Percentiles rank a stretch among this genome's conserved stretches.
phyloP scores from a whole-genome alignment of 805 yeast species.

The Pichia gijzeniarum region DNA sequence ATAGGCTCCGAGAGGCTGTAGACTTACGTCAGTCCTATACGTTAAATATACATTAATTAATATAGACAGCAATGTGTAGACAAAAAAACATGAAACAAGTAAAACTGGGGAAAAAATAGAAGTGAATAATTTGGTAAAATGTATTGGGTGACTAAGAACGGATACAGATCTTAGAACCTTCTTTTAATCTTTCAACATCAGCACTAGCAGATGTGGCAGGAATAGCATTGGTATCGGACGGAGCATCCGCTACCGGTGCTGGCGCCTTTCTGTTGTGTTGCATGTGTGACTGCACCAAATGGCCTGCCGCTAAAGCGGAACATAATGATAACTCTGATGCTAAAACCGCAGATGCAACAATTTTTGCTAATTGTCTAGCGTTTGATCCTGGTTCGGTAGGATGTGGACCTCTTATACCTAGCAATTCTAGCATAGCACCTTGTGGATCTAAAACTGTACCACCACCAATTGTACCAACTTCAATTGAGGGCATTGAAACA shows the following conservation, averaged over 20 bases:
- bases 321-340: constrained; percentile 95
- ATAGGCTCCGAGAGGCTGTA: too few species aligned
- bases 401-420: constrained; percentile 95
- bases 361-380: constrained; percentile 86
- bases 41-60: too few species aligned
- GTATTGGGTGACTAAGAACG: constrained; percentile 37
- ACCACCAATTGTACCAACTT: constrained; percentile 99
- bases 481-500: constrained; percentile 99
- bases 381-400: constrained; percentile 90
- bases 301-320: constrained; percentile 98
- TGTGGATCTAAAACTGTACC: constrained; percentile 98
- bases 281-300: constrained; percentile 96
- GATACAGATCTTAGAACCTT: constrained; percentile 73
- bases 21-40: too few species aligned
- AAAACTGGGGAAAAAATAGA: neutral
- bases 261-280: constrained; percentile 65
- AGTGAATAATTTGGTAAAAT: neutral
- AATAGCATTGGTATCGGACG: constrained; percentile 20
- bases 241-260: constrained; percentile 27
- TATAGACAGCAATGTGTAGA: too few species aligned
- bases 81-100: neutral
- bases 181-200: constrained; percentile 47
- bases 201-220: constrained; percentile 18
- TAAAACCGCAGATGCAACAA: constrained; percentile 89
- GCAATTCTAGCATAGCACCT: constrained; percentile 87